These are phyloP conservation scores for Nannochloropsis gaditana DNA, from an alignment of 108 stramenopile species.

Conservation along the genomic window DNA sequence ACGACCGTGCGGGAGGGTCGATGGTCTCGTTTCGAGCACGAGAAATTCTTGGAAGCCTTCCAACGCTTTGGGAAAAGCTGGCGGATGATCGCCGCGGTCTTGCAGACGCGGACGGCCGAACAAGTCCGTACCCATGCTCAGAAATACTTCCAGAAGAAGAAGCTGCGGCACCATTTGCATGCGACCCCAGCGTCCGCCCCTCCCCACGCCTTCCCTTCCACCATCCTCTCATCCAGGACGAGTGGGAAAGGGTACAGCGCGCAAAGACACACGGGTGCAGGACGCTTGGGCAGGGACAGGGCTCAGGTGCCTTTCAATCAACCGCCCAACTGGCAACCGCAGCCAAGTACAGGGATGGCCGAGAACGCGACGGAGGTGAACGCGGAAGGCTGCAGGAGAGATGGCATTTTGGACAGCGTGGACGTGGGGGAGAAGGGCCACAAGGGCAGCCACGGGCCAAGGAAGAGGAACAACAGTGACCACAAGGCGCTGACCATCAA, in stretches of 20 bases:
- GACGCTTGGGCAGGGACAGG: too few species aligned
- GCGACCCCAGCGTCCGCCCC: too few species aligned
- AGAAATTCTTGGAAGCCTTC: constrained; percentile 6
- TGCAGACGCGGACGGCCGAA: constrained; percentile 24
- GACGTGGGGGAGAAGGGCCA: background rate
- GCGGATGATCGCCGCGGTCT: background rate
- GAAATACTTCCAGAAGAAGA: constrained; percentile 27
- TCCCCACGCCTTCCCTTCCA: too few species aligned
- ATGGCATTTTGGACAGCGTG: too few species aligned
- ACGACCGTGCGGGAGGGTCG: background rate
- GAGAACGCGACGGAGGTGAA: background rate
- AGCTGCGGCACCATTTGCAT: background rate
- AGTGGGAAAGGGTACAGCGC: too few species aligned
- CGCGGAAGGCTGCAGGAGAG: background rate
- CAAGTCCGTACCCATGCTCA: constrained; percentile 28
- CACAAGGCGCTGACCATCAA: background rate
- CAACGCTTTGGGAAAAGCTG: background rate
- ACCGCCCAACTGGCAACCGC: too few species aligned
- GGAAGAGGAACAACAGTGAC: background rate
- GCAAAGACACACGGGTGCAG: too few species aligned
- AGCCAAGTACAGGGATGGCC: background rate
- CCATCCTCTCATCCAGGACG: too few species aligned
- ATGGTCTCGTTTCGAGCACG: background rate
- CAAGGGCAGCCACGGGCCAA: background rate
- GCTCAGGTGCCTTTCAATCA: too few species aligned